These are phyloP conservation scores for Podospora fimiseda DNA, from an alignment of 495 filamentous ascomycete species.

Conservation along the genomic window DNA sequence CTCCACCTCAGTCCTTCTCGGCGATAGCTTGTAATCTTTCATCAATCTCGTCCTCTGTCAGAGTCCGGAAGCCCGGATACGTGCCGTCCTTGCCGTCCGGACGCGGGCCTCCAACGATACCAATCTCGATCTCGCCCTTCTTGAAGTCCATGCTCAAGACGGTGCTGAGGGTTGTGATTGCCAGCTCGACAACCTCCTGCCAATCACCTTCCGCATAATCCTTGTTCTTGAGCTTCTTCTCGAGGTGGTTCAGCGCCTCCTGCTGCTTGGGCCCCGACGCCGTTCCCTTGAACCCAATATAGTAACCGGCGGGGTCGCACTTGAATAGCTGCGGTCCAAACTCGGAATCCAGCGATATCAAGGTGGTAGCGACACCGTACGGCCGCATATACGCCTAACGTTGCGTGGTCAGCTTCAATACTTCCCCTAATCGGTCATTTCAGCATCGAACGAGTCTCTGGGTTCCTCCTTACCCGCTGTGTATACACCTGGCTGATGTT, in stretches of 20 bases:
- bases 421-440: neutral
- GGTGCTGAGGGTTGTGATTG: slow-evolving; percentile 87
- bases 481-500: slow-evolving; percentile 99
- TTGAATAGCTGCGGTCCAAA: slow-evolving; percentile 96
- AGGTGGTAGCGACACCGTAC: slow-evolving; percentile 85
- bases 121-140: slow-evolving; percentile 96
- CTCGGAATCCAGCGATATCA: slow-evolving; percentile 90
- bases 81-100: slow-evolving; percentile 74
- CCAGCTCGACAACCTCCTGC: slow-evolving; percentile 97
- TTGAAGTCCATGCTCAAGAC: slow-evolving; percentile 99
- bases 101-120: slow-evolving; percentile 82
- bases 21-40: slow-evolving; percentile 95
- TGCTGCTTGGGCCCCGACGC: slow-evolving; percentile 96
- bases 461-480: slow-evolving; percentile 62
- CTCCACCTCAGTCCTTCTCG: slow-evolving; percentile 77
- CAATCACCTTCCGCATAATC: slow-evolving; percentile 85
- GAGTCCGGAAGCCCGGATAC: slow-evolving; percentile 69
- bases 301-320: slow-evolving; percentile 96
- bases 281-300: slow-evolving; percentile 95
- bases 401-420: slow-evolving; percentile 13
- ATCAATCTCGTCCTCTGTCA: slow-evolving; percentile 97
- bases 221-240: slow-evolving; percentile 99
- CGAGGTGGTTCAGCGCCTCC: slow-evolving; percentile 92
- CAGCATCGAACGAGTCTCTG: neutral
- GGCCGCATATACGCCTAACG: slow-evolving; percentile 96